Percentiles rank a stretch among this genome's conserved stretches.
Evolutionary conservation across 768 basidiomycete genomes (phyloP).

Genomic region (Termitomyces sp.): DNA sequence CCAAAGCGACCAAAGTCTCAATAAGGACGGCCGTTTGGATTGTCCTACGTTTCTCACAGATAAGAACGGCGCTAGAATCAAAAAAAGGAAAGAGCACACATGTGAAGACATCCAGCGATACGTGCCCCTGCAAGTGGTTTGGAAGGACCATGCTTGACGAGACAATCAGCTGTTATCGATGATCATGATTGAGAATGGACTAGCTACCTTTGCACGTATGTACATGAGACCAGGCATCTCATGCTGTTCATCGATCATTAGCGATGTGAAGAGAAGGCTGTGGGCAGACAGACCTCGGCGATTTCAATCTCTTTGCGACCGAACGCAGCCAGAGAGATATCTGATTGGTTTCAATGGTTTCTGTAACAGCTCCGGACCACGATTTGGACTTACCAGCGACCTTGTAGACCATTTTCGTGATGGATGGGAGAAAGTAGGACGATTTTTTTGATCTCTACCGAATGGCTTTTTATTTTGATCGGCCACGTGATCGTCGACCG

Average conservation of each 20-base stretch:
- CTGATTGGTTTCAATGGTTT: slow-evolving; percentile 30
- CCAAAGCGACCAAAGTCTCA: slow-evolving; percentile 92
- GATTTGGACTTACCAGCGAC: slow-evolving; percentile 61
- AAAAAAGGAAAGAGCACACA: slow-evolving; percentile 43
- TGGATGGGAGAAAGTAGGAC: slow-evolving; percentile 16
- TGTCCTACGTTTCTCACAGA: slow-evolving; percentile 53
- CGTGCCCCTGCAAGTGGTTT: slow-evolving; percentile 93
- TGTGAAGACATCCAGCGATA: slow-evolving; percentile 97
- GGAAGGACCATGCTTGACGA: slow-evolving; percentile 60
- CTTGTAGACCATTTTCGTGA: slow-evolving; percentile 74
- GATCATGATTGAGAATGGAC: slow-evolving; percentile 4
- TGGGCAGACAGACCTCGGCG: slow-evolving; percentile 67
- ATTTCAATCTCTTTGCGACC: slow-evolving; percentile 99
- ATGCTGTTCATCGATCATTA: slow-evolving; percentile 41
- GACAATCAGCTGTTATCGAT: slow-evolving; percentile 19
- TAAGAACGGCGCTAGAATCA: background rate
- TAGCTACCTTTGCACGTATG: slow-evolving; percentile 73
- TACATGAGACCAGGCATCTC: slow-evolving; percentile 97
- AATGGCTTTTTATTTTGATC: slow-evolving; percentile 30
- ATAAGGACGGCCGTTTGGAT: slow-evolving; percentile 98
- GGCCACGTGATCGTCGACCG: slow-evolving; percentile 21
- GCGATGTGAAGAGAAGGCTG: slow-evolving; percentile 8
- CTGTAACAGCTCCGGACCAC: background rate
- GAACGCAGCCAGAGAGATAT: slow-evolving; percentile 96
- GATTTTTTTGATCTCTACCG: slow-evolving; percentile 18